A percentile compares a stretch with the other conserved stretches of the same genome.
Conservation (phyloP, 1,139 yeast species). For the Hyphopichia fennica region DNA sequence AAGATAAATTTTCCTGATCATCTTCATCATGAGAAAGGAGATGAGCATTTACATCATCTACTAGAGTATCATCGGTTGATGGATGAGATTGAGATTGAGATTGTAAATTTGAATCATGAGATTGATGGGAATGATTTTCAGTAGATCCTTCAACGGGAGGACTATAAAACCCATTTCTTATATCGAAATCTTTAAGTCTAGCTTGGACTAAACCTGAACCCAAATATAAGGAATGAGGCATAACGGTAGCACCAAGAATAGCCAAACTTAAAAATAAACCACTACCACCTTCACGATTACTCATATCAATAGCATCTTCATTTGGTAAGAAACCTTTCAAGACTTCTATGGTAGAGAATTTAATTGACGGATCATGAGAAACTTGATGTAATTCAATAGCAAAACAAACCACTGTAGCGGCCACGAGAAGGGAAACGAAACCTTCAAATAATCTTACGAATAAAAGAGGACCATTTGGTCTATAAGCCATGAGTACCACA, state of each 20-base stretch:
- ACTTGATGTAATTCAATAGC: conserved; percentile 74
- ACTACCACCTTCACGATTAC: conserved; percentile 62
- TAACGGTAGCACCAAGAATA: conserved; percentile 77
- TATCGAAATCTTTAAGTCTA: conserved; percentile 74
- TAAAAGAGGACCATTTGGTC: conserved; percentile 82
- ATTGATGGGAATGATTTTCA: too few species aligned
- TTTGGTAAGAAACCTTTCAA: conserved; percentile 80
- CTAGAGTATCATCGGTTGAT: conserved; percentile 9
- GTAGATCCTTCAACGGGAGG: conserved; percentile 14
- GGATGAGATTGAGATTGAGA: background rate
- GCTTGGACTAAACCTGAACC: conserved; percentile 81
- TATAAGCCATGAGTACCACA: conserved; percentile 80
- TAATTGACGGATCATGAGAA: conserved; percentile 48
- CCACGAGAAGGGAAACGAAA: conserved; percentile 74
- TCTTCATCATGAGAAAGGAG: background rate
- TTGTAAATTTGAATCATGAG: background rate
- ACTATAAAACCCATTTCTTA: conserved; percentile 55
- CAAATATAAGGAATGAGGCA: conserved; percentile 77
- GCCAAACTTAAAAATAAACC: conserved; percentile 70
- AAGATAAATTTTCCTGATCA: background rate
- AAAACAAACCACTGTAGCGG: conserved; percentile 83
- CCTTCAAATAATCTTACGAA: conserved; percentile 80
- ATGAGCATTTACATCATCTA: background rate
- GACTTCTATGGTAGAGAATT: conserved; percentile 56
- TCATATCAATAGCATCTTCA: conserved; percentile 55